Percentiles rank a stretch among this genome's conserved stretches.
phyloP scores from a whole-genome alignment of 2,329 filamentous ascomycete genomes.

The Colletotrichum sp. region DNA sequence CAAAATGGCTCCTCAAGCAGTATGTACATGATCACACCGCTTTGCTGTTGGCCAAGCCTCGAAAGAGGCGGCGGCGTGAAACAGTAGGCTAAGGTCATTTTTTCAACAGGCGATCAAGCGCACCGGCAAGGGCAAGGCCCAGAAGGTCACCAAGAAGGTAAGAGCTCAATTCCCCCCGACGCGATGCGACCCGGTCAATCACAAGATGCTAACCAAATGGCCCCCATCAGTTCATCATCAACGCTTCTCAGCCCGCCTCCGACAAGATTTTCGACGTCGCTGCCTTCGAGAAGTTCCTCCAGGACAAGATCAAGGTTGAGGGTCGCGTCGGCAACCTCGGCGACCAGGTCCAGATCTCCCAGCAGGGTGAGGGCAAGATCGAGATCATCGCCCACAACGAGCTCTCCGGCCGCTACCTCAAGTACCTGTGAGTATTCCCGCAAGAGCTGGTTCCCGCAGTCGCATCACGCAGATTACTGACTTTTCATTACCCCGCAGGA shows the following conservation, averaged over 20 bases:
- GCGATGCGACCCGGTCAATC: not conserved
- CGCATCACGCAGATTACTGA: not conserved
- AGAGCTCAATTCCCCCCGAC: slow-evolving; percentile 24
- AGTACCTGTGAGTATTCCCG: slow-evolving; percentile 84
- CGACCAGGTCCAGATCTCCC: slow-evolving; percentile 87
- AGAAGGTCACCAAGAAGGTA: slow-evolving; percentile 88
- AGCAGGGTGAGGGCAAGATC: slow-evolving; percentile 95
- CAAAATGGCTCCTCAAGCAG: slow-evolving; percentile 86
- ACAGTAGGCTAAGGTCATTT: slow-evolving; percentile 95
- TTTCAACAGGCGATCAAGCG: slow-evolving; percentile 63
- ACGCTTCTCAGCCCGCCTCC: slow-evolving; percentile 95
- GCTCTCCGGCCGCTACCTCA: slow-evolving; percentile 98
- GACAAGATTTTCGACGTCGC: slow-evolving; percentile 99
- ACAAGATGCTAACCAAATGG: not conserved
- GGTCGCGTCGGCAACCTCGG: slow-evolving; percentile 98
- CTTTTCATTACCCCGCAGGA: slow-evolving; percentile 58
- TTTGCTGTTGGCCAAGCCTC: slow-evolving; percentile 87
- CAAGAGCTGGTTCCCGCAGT: not conserved
- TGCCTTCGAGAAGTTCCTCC: slow-evolving; percentile 99
- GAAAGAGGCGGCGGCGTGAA: slow-evolving; percentile 61
- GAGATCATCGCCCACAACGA: slow-evolving; percentile 97
- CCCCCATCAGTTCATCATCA: slow-evolving; percentile 89
- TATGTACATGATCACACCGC: slow-evolving; percentile 80
- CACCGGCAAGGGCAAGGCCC: slow-evolving; percentile 68
- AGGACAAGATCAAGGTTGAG: slow-evolving; percentile 99